These are phyloP conservation scores for Leucosporidium yakuticum DNA, from an alignment of 768 basidiomycete species.

Conservation along the genomic window DNA sequence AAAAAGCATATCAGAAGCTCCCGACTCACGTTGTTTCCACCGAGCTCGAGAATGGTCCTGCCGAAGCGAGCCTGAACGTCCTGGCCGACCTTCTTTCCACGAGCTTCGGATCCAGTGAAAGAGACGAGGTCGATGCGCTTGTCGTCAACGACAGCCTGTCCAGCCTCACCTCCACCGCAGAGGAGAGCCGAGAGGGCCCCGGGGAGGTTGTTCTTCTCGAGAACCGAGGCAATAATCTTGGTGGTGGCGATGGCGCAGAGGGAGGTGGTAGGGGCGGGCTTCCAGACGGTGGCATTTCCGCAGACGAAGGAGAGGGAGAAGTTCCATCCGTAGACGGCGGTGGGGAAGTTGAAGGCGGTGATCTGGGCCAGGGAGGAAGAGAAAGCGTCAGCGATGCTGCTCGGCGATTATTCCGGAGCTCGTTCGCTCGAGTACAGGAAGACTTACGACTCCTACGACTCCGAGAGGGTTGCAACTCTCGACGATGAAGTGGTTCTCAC, in stretches of 20 bases:
- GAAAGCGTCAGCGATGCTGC: too few species aligned
- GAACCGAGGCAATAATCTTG: slow-evolving; percentile 68
- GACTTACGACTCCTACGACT: slow-evolving; percentile 47
- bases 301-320: slow-evolving; percentile 77
- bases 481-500: slow-evolving; percentile 29
- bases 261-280: slow-evolving; percentile 83
- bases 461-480: slow-evolving; percentile 88
- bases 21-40: slow-evolving; percentile 82
- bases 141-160: slow-evolving; percentile 70
- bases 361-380: slow-evolving; percentile 47
- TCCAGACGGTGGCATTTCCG: slow-evolving; percentile 93
- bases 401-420: too few species aligned
- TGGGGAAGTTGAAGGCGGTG: slow-evolving; percentile 94
- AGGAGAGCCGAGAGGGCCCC: slow-evolving; percentile 78
- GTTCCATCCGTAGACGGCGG: slow-evolving; percentile 68
- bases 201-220: slow-evolving; percentile 74
- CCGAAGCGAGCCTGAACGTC: slow-evolving; percentile 81
- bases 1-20: not conserved
- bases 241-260: slow-evolving; percentile 56
- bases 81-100: slow-evolving; percentile 82
- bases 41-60: slow-evolving; percentile 76
- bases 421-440: too few species aligned
- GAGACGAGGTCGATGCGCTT: slow-evolving; percentile 76
- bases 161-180: slow-evolving; percentile 73
- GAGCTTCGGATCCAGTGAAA: slow-evolving; percentile 87